Evolutionary conservation across 108 stramenopile genomes (phyloP), one percentile per base, ranked within the genome.

Genomic region (Bacterosira constricta): DNA sequence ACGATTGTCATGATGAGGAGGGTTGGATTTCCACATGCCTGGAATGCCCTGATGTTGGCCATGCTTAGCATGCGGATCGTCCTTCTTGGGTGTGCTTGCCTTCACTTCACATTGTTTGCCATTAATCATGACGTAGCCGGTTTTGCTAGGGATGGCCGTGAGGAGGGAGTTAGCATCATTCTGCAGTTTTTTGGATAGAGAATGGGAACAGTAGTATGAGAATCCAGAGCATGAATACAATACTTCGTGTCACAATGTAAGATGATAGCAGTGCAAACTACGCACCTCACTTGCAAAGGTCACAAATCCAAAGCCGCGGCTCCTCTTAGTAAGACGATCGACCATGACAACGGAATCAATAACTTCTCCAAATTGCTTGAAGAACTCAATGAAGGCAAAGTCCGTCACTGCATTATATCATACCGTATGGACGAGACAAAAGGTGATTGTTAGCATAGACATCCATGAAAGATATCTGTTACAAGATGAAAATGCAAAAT

Each of bases 221-320:
- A 52, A 1, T 35, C 50, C 30, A 4, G 29, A 23, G 6, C 4
- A 38, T 12, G 9, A 37, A 38, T n/a, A 38, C n/a, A n/a, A n/a
- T n/a, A n/a, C n/a, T n/a, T n/a, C n/a, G n/a, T n/a, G n/a, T n/a
- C n/a, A n/a, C n/a, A n/a, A n/a, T n/a, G n/a, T n/a, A n/a, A n/a
- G n/a, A n/a, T n/a, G n/a, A n/a, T n/a, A n/a, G n/a, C n/a, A n/a
- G n/a, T n/a, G n/a, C n/a, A n/a, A 4, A 23, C 25, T 12, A 85
- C 83, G 39, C 53, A 83, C 82, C 54, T 75, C 56, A 53, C 77
- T 73, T 6, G 77, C 79, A 71, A 84, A 97, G 11, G 90, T 92
- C 37, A 97, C 94, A 75, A 95, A 96, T 25, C 94, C 95, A 82
- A 96, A 97, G 1, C 97, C 97, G 25, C 94, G 75, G 25, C 83